These are phyloP conservation scores for Quercus phellos DNA, from an alignment of 331 rosid genomes.

Conservation along the genomic window DNA sequence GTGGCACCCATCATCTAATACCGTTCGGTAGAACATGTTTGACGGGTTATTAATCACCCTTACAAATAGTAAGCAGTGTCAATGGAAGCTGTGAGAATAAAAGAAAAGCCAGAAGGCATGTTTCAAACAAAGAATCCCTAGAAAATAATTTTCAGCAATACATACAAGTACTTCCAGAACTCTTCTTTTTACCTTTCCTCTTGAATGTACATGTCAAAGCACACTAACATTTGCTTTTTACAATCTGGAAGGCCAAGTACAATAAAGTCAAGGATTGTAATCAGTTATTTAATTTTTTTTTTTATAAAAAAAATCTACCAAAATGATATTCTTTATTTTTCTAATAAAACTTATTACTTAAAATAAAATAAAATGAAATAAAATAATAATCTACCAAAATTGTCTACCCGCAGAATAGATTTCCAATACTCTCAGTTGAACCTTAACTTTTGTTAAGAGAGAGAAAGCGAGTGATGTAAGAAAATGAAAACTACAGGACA, in stretches of 20 bases:
- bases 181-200: no score
- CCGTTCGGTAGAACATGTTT: no score
- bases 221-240: background rate
- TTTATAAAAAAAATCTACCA: background rate
- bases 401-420: background rate
- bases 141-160: no score
- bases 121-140: no score
- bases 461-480: background rate
- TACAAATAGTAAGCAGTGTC: no score
- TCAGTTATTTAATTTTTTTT: background rate
- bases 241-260: background rate
- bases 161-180: no score
- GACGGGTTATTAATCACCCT: no score
- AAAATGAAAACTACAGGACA: background rate
- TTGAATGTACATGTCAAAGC: background rate
- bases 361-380: background rate
- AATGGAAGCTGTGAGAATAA: no score
- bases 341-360: no score
- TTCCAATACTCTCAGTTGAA: background rate
- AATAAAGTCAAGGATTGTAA: background rate
- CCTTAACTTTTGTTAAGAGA: background rate
- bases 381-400: background rate
- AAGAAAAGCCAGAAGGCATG: no score
- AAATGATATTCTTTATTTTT: background rate
- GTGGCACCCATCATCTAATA: no score